Evolutionary conservation across 2,329 filamentous ascomycete species (phyloP).

Genomic region (Neonectria coccinea): DNA sequence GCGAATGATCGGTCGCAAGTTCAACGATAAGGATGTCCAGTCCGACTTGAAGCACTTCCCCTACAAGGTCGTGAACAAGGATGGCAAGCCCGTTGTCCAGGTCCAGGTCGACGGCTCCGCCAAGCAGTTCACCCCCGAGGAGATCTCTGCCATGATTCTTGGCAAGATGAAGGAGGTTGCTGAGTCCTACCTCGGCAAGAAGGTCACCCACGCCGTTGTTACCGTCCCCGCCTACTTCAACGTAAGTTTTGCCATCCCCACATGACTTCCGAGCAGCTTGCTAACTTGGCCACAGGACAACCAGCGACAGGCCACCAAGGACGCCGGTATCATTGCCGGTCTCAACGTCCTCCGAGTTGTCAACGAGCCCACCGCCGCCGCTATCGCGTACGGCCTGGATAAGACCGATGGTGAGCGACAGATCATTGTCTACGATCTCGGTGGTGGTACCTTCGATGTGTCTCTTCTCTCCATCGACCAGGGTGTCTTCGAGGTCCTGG

Average conservation of each 20-base stretch:
- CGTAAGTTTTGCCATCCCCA: slow-evolving; percentile 49
- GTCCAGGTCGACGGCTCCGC: slow-evolving; percentile 74
- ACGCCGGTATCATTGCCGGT: slow-evolving; percentile 90
- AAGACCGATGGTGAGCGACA: slow-evolving; percentile 86
- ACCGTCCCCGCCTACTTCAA: slow-evolving; percentile 99
- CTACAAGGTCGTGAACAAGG: slow-evolving; percentile 91
- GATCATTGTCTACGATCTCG: slow-evolving; percentile 93
- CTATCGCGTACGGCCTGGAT: slow-evolving; percentile 93
- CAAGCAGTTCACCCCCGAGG: slow-evolving; percentile 84
- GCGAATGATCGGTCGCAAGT: slow-evolving; percentile 89
- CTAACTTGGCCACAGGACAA: slow-evolving; percentile 69
- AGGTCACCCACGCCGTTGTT: slow-evolving; percentile 88
- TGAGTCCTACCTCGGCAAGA: slow-evolving; percentile 83
- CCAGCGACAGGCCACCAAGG: slow-evolving; percentile 96
- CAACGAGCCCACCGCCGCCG: slow-evolving; percentile 95
- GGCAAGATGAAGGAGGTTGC: slow-evolving; percentile 89
- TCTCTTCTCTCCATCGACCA: slow-evolving; percentile 91
- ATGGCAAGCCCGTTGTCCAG: slow-evolving; percentile 88
- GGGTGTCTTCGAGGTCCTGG: slow-evolving; percentile 93
- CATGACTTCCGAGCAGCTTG: not conserved
- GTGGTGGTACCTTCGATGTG: slow-evolving; percentile 95
- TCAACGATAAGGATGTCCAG: slow-evolving; percentile 86
- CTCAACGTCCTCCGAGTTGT: slow-evolving; percentile 96
- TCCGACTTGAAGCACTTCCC: slow-evolving; percentile 98
- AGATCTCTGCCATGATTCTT: slow-evolving; percentile 83